Conservation (phyloP, 331 rosid species). For the Quercus tomentella region DNA sequence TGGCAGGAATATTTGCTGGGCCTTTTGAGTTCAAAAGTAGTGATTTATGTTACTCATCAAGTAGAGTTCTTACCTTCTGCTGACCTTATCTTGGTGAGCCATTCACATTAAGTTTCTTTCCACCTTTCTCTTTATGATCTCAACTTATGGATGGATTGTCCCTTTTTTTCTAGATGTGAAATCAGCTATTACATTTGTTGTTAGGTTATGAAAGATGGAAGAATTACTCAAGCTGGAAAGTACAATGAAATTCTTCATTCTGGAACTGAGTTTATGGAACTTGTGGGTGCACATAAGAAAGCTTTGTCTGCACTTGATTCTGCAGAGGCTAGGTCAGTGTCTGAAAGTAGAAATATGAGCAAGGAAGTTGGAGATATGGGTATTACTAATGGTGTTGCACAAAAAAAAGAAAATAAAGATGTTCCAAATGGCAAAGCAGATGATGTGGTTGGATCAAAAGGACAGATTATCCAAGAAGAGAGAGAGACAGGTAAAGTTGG, state of each 20-base stretch:
- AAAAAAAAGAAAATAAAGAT: conserved; percentile 25
- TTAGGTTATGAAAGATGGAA: conserved; percentile 93
- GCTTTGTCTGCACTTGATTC: conserved; percentile 60
- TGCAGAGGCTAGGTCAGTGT: conserved; percentile 19
- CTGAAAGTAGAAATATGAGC: conserved; percentile 16
- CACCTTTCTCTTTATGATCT: neutral
- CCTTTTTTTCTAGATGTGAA: neutral
- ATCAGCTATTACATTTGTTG: conserved; percentile 5
- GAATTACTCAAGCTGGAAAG: conserved; percentile 76
- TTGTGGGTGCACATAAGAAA: conserved; percentile 76
- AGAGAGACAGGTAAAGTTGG: conserved; percentile 86
- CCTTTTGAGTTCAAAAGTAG: conserved; percentile 69
- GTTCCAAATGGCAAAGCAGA: conserved; percentile 32
- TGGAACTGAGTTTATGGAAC: conserved; percentile 78
- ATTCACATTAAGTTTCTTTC: neutral
- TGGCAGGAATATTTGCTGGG: conserved; percentile 80
- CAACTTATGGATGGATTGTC: neutral
- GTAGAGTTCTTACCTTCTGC: conserved; percentile 89
- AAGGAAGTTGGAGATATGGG: conserved; percentile 26
- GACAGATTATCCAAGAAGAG: conserved; percentile 89
- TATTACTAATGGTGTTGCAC: conserved; percentile 13
- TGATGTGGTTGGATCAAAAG: conserved; percentile 32
- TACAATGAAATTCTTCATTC: conserved; percentile 54
- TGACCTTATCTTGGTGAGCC: conserved; percentile 66
- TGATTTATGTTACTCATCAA: conserved; percentile 89